Evolutionary conservation across 2,329 filamentous ascomycete species (phyloP), one percentile per base, ranked within the genome.

Genomic region (Xylaria digitata): DNA sequence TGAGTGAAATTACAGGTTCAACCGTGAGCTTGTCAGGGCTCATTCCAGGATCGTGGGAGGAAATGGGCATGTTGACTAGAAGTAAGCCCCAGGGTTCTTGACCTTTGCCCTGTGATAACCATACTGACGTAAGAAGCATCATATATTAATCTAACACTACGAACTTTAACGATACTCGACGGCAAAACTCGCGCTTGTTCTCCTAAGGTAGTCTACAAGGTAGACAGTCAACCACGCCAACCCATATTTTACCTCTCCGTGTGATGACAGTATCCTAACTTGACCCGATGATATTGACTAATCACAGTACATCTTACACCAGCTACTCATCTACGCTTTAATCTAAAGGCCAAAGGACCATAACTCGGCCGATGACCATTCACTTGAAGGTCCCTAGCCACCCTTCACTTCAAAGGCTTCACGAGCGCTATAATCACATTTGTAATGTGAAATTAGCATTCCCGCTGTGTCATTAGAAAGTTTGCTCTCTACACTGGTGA

Each of bases 41-140:
- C 7, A 48, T 56, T 65, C 7, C 19, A 71, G 40, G 61, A 52
- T 56, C 43, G 65, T 75, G 73, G 75, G 75, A 76, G 75, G 75
- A 77, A 76, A 73, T 57, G 75, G 75, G 71, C 71, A 67, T 76
- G 74, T 75, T 67, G 17, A 62, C 49, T 74, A 76, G 60, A 32
- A 72, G 75, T 77, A 66, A 75, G 75, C 73, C 45, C 17, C 19
- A 26, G 26, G 8, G 15, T 30, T 15, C 1, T 19, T n/a, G 3
- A 8, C 11, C 9, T 43, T 26, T 9, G 2, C 8, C 23, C 7
- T 5, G 23, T 8, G 34, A 26, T 15, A 53, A 30, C 30, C 11
- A 46, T 19, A 55, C 67, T 71, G 45, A 71, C 65, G 58, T 64
- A 42, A 65, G 42, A 70, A 71, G 69, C 48, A 61, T 46, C 57